A percentile compares a stretch with the other conserved stretches of the same genome.
Conservation (phyloP, 2,329 filamentous ascomycete genomes). For the Paecilomyces formosus region DNA sequence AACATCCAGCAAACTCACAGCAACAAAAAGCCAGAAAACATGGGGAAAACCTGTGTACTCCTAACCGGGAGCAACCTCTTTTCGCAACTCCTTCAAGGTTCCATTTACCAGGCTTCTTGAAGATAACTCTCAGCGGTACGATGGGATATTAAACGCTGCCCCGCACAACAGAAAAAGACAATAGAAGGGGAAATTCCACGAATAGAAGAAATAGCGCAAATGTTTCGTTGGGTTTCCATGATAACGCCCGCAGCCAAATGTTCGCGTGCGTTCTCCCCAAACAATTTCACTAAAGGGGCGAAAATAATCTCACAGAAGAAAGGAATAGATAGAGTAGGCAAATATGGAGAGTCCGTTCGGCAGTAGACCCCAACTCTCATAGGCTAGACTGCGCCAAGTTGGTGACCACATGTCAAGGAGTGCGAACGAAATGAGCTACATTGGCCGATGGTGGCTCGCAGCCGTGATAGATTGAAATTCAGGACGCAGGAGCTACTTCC, state of each 20-base stretch:
- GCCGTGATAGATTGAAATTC: neutral
- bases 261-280: neutral
- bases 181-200: neutral
- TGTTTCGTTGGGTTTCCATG: neutral
- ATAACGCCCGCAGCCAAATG: neutral
- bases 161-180: neutral
- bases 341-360: neutral
- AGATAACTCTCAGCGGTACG: neutral
- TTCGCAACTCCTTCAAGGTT: neutral
- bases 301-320: neutral
- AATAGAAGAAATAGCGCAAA: neutral
- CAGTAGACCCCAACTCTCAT: neutral
- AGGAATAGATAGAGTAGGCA: neutral
- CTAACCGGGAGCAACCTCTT: neutral
- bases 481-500: neutral
- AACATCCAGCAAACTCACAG: neutral
- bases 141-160: neutral
- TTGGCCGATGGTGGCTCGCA: neutral
- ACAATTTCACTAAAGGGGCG: neutral
- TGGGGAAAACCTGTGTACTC: conserved; percentile 1
- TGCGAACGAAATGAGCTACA: neutral
- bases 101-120: neutral
- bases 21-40: conserved; percentile 1
- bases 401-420: neutral
- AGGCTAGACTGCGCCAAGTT: neutral